Base-by-base conservation (phyloP, 176 grass and related monocot genomes). In the Poa pratensis region DNA sequence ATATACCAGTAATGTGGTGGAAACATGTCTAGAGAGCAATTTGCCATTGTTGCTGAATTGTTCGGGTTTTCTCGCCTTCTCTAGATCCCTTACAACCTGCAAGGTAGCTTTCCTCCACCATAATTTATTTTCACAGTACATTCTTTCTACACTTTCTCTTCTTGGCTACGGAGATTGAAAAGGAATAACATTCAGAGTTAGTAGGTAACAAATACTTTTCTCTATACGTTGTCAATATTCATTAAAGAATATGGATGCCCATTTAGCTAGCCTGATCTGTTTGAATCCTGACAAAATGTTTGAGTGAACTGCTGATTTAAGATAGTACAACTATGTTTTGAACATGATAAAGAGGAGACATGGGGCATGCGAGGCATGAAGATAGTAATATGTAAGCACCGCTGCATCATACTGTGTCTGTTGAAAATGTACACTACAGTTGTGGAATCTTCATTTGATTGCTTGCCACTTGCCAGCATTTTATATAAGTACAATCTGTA, bases 1-100 rank as follows among this genome's bases (percentile, higher is more conserved):
- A 59, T 89, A 77, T 69, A 84, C 89, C 71, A 91, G 86, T 35
- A 35, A 35, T 35, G 4, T 5, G 4, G 86, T 94, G 57, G 89
- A 94, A 62, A 88, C n/a, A 5, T 94, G 92, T 37, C 64, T 91
- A 18, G 28, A 37, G 12, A 79, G 26, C 40, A 30, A 68, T 37
- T 0, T 0, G 5, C 5, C 28, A 86, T 94, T 34, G 26, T 94
- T 22, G 12, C 32, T 42, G 92, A 94, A 78, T 84, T 94, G 18
- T 34, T 88, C 58, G n/a, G 7, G 39, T 67, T 84, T 43, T 48
- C 69, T 81, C 45, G 76, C 8, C 88, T 88, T 94, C 58, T 85
- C 86, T 23, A 88, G 69, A 17, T 80, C 88, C 42, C 79, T 90
- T 26, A 15, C 7, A n/a, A 72, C 14, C 17, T 88, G 82, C 86